A percentile compares a stretch with the other conserved stretches of the same genome.
These are phyloP conservation scores for Exophiala oligosperma DNA, from an alignment of 2,329 filamentous ascomycete genomes.

Conservation along the genomic window DNA sequence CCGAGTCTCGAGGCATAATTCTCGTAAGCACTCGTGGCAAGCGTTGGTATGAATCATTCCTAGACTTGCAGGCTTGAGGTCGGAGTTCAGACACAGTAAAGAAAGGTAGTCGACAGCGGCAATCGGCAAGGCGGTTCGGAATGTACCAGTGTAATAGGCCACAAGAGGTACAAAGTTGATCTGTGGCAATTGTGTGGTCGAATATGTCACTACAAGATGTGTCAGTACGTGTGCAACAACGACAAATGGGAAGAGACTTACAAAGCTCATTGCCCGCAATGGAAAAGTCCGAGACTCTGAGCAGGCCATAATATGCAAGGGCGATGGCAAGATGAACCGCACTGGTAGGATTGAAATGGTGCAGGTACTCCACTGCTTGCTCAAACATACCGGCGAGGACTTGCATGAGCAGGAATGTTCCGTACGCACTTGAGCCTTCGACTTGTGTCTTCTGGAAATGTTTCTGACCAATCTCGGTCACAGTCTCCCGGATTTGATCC, in stretches of 20 bases:
- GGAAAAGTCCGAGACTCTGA: constrained; percentile 81
- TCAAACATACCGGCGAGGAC: constrained; percentile 91
- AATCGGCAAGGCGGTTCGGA: constrained; percentile 84
- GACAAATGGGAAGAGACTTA: constrained; percentile 36
- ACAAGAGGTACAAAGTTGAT: constrained; percentile 94
- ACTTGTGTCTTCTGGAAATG: constrained; percentile 80
- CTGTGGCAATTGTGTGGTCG: constrained; percentile 62
- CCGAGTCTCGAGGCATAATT: constrained; percentile 92
- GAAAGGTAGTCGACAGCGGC: constrained; percentile 92
- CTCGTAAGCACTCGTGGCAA: constrained; percentile 89
- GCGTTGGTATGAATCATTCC: constrained; percentile 76
- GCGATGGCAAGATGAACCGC: constrained; percentile 93
- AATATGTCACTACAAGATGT: constrained; percentile 51
- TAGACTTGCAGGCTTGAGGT: constrained; percentile 66
- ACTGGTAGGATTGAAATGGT: constrained; percentile 86
- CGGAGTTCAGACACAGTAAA: constrained; percentile 87
- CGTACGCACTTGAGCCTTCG: constrained; percentile 79
- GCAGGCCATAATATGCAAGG: constrained; percentile 82
- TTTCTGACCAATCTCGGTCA: constrained; percentile 84
- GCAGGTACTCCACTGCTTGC: constrained; percentile 86
- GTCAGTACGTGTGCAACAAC: constrained; percentile 25
- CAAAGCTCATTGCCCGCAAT: constrained; percentile 68
- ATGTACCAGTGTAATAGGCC: constrained; percentile 93
- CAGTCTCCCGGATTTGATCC: constrained; percentile 72
- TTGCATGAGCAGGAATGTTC: constrained; percentile 91